Base-by-base conservation (phyloP, 2,329 filamentous ascomycete species). In the Ceratocystis smalleyi region DNA sequence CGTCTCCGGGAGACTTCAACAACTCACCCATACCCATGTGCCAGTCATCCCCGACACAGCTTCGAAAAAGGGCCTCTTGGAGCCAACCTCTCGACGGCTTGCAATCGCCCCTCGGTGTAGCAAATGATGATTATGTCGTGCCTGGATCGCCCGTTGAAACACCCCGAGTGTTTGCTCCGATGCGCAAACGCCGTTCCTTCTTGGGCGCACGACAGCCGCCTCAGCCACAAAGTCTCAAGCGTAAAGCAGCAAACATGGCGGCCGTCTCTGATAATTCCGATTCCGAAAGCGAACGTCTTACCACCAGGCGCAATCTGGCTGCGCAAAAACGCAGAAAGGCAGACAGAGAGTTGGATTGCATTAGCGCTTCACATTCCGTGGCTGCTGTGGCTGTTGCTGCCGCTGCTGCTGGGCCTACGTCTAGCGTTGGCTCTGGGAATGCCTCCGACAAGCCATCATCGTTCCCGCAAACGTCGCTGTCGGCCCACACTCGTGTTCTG, bases 1-100 rank as follows among this genome's bases (percentile, higher is more conserved):
- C 81, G 0, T 84, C 81, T 1, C 81, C 81, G 0, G 73, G 77
- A 51, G 68, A 77, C 3, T 76, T 79, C 10, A 71, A 74, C 27
- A 75, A 79, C 61, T 72, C 74, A 0, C 77, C 78, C 3, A 81
- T 79, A 1, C 75, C 79, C 0, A 78, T 78, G 54, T 71, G 73
- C 1, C 69, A 75, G 1, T 60, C 45, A 22, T 66, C 54, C 12
- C 45, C 60, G 7, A 49, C 54, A 6, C 54, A 57, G 15, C 27
- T 57, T 17, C 54, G 54, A 2, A 57, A 32, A 30, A 30, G 54
- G 5, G 54, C 54, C 5, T 17, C 54, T 19, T 35, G 35, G 15
- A 30, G 24, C 15, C 54, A 57, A 15, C 54, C 27, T n/a, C 17
- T 8, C 54, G 63, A 43, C 32, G 49, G 4, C 4, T 59, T 51